Evolutionary conservation across 345 rosid species (phyloP).

Genomic region (Rhodomyrtus tomentosa): DNA sequence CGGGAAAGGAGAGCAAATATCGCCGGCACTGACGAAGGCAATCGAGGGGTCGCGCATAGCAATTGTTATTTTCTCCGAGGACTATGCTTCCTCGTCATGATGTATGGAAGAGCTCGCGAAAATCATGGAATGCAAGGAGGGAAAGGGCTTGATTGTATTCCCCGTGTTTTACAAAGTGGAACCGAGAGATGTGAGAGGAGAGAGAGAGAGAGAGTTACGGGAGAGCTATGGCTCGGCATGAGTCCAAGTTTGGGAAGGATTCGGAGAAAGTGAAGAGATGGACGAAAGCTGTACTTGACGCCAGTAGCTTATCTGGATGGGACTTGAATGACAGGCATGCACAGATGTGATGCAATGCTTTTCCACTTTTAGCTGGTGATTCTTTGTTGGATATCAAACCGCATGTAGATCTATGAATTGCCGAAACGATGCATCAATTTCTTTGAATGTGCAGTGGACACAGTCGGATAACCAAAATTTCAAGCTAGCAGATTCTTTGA

Average conservation of each 20-base stretch:
- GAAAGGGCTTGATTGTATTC: accelerated
- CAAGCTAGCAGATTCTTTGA: background rate
- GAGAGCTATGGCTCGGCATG: background rate
- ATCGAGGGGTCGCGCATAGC: background rate
- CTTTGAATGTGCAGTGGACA: too few relatives aligned
- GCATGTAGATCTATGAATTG: background rate
- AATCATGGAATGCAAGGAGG: background rate
- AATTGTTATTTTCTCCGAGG: background rate
- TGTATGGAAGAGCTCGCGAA: background rate
- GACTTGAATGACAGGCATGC: background rate
- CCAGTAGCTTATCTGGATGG: background rate
- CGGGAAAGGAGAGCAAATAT: too few relatives aligned
- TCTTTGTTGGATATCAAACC: background rate
- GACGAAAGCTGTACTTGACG: background rate
- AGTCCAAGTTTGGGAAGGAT: background rate
- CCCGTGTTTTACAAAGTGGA: background rate
- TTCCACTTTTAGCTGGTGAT: background rate
- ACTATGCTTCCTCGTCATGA: background rate
- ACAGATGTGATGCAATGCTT: background rate
- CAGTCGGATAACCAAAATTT: background rate
- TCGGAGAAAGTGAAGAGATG: background rate
- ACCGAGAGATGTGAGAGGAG: background rate
- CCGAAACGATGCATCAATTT: too few relatives aligned
- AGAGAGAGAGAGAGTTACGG: background rate
- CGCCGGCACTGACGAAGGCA: background rate